These are phyloP conservation scores for Podila minutissima DNA, from an alignment of 192 early-diverging fungal genomes.

Conservation along the genomic window DNA sequence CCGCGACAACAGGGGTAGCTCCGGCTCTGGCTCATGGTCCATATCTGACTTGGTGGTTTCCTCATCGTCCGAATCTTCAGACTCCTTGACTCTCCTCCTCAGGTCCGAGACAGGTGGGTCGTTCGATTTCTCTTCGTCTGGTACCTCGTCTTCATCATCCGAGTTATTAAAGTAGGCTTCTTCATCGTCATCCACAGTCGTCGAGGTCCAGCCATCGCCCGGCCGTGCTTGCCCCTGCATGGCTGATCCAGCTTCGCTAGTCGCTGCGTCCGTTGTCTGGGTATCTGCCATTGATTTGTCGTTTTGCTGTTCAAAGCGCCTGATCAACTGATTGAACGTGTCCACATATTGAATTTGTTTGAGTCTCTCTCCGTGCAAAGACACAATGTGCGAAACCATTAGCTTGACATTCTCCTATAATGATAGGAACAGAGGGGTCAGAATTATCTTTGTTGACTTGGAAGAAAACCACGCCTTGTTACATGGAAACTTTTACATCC, in stretches of 20 bases:
- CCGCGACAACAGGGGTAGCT: constrained; percentile 12
- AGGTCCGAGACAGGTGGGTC: constrained; percentile 38
- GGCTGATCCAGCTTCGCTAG: constrained; percentile 44
- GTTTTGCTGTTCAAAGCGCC: constrained; percentile 71
- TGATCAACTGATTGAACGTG: constrained; percentile 66
- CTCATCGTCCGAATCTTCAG: constrained; percentile 11
- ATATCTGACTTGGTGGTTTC: constrained; percentile 1
- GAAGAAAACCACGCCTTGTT: neutral
- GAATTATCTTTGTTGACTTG: neutral
- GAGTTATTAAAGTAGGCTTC: constrained; percentile 84
- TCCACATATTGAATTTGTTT: constrained; percentile 69
- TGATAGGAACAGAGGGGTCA: neutral
- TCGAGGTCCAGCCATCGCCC: constrained; percentile 57
- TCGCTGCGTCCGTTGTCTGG: constrained; percentile 28
- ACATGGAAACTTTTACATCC: neutral
- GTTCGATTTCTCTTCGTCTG: constrained; percentile 42
- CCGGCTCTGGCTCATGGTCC: constrained; percentile 21
- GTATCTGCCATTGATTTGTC: constrained; percentile 56
- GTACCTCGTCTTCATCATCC: constrained; percentile 66
- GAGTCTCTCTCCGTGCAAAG: constrained; percentile 66
- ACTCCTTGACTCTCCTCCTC: constrained; percentile 25
- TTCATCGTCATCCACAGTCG: constrained; percentile 75
- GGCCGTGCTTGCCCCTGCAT: constrained; percentile 13
- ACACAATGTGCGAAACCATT: constrained; percentile 77
- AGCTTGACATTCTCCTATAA: constrained; percentile 70